Base-by-base conservation (phyloP, 2,329 filamentous ascomycete genomes). In the Cercospora brassicicola region DNA sequence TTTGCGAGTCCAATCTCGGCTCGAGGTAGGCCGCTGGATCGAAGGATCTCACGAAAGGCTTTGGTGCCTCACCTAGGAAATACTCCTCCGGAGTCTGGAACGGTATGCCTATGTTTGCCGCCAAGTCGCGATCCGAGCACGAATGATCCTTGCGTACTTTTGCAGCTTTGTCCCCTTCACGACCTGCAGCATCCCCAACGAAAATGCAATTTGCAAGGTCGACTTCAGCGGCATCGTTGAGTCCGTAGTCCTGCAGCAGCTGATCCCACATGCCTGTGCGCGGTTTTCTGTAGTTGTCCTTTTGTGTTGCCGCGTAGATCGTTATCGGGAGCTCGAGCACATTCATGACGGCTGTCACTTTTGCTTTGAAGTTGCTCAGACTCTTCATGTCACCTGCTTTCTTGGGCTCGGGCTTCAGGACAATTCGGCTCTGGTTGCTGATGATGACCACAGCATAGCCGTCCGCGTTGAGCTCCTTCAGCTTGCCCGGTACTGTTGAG, bases 31-130 rank as follows among this genome's bases (percentile, higher is more conserved):
- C 78, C 0, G 81, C 80, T 18, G 94, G 87, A 70, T 97, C 89
- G 73, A 98, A 96, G 0, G 87, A 82, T 65, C 91, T 85, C 9
- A 80, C 79, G 76, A 92, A 95, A 1, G 88, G 85, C 71, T 89
- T 85, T 0, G 90, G 83, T 26, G 85, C 76, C 73, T 92, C 87
- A 1, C 85, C 85, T 0, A 94, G 85, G 77, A 98, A 98, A 81
- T 90, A 97, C 78, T 97, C 94, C 76, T 99, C 95, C 0, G 95
- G 95, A 0, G 94, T 97, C 66, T 89, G 83, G 78, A 94, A 99
- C 11, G 82, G 77, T 72, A 99, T 87, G 3, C 92, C 92, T 11
- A 94, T 81, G 76, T 99, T 98, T 69, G 89, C 84, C 2, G 95
- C 94, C 74, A 98, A 90, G 75, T 97, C 91, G 66, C 86, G 83